phyloP scores from a whole-genome alignment of 139 green algal genomes.

The Tetraselmis chui region DNA sequence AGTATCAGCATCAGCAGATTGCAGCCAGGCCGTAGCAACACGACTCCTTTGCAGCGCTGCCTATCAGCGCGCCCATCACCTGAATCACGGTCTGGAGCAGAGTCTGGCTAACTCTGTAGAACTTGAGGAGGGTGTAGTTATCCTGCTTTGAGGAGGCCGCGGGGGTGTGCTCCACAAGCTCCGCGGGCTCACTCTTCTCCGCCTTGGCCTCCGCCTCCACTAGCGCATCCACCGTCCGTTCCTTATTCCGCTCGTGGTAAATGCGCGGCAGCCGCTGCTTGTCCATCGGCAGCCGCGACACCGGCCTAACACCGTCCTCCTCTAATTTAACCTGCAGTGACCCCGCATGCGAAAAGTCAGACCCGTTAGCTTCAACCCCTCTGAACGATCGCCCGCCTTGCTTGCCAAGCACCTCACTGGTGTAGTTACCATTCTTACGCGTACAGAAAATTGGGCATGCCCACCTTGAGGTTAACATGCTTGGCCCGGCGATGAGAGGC shows the following conservation, averaged over 20 bases:
- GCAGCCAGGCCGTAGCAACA: background rate
- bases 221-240: background rate
- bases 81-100: slow-evolving; percentile 30
- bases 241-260: slow-evolving; percentile 11
- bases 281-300: background rate
- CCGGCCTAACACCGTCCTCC: slow-evolving; percentile 5
- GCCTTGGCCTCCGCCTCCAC: slow-evolving; percentile 2
- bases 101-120: slow-evolving; percentile 33
- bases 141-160: slow-evolving; percentile 33
- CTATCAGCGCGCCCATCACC: too few species aligned
- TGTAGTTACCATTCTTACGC: too few species aligned
- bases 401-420: too few species aligned
- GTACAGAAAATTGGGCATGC: too few species aligned
- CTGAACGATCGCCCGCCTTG: too few species aligned
- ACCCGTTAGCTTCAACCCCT: too few species aligned
- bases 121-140: slow-evolving; percentile 53
- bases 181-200: background rate
- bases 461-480: slow-evolving; percentile 8
- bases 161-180: slow-evolving; percentile 27
- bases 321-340: slow-evolving; percentile 17
- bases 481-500: slow-evolving; percentile 31
- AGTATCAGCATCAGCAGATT: slow-evolving; percentile 1
- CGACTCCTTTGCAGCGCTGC: too few species aligned
- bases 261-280: slow-evolving; percentile 25
- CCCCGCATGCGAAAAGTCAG: too few species aligned